Base-by-base conservation (phyloP, 164 flowering plant species). In the Nelumbo lutea region DNA sequence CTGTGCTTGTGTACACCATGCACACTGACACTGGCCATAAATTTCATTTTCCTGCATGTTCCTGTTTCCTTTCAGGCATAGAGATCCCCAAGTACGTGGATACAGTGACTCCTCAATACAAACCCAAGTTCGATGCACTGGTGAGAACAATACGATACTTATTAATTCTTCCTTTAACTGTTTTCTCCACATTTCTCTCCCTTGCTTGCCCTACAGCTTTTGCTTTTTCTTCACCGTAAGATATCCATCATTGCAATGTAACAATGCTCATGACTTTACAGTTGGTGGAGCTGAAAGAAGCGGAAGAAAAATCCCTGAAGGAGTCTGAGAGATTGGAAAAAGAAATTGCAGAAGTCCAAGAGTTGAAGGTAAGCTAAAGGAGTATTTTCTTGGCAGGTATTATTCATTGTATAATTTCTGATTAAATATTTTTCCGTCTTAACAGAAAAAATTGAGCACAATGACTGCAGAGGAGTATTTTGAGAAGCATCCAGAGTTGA, bases 391-490 rank as follows among this genome's bases (percentile, higher is more conserved):
- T 38, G 44, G 48, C 15, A 38, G 27, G 68, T 6, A 1, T 11
- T 41, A 6, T 4, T 45, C n/a, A 27, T 11, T 15, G 44, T 44
- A 3, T 64, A 47, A 48, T 70, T 63, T 68, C 62, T 68, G 46
- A 64, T 56, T 4, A 6, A 5, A 10, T 56, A 7, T 60, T 61
- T 56, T 6, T 71, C 50, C 9, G 1, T 68, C 57, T 70, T 62
- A 46, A 69, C 91, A 93, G 98, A 70, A 84, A 80, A 89, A 91
- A 80, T 70, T 93, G 46, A 81, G 90, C 76, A 91, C 97, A 75
- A 93, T 93, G 98, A 91, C 98, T 13, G 96, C 96, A 0, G 84
- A 93, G 41, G 98, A 93, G 45, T 93, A 93, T 85, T 93, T 93
- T 52, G 96, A 63, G 70, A 93, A 93, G 84, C 95, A 93, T 75